Conservation (phyloP, 495 filamentous ascomycete genomes). For the Trichocladium antarcticum region DNA sequence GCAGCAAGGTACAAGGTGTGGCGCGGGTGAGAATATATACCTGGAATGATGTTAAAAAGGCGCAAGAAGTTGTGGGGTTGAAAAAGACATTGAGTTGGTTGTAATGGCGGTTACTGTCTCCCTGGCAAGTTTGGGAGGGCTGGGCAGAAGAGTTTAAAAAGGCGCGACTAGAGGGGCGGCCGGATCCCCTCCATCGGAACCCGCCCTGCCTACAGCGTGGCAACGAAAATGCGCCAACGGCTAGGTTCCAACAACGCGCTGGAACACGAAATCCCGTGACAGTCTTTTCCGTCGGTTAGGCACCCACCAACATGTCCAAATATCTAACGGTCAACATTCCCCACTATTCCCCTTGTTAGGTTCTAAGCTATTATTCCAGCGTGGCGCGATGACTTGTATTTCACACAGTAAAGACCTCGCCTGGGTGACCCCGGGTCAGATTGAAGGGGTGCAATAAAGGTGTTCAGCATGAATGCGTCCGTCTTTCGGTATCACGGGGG, state of each 20-base stretch:
- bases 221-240: constrained; percentile 15
- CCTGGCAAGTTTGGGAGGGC: constrained; percentile 2
- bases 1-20: not conserved
- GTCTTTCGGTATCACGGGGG: constrained; percentile 5
- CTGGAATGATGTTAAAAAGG: not conserved
- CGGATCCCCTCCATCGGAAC: constrained; percentile 8
- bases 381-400: too few relatives aligned
- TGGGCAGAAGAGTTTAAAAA: constrained; percentile 21
- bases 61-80: not conserved
- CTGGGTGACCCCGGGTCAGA: not conserved
- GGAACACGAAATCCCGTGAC: constrained; percentile 28
- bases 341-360: too few relatives aligned
- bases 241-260: constrained; percentile 19
- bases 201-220: constrained; percentile 15
- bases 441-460: not conserved
- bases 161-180: constrained; percentile 7
- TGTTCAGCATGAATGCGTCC: constrained; percentile 6
- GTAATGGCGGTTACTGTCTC: not conserved
- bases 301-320: constrained; percentile 10
- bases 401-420: too few relatives aligned
- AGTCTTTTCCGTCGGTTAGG: constrained; percentile 4
- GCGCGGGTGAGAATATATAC: not conserved
- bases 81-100: not conserved
- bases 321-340: not conserved
- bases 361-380: too few relatives aligned